Evolutionary conservation across 2,329 filamentous ascomycete genomes (phyloP).

Genomic region (Helicocarpus griseus): DNA sequence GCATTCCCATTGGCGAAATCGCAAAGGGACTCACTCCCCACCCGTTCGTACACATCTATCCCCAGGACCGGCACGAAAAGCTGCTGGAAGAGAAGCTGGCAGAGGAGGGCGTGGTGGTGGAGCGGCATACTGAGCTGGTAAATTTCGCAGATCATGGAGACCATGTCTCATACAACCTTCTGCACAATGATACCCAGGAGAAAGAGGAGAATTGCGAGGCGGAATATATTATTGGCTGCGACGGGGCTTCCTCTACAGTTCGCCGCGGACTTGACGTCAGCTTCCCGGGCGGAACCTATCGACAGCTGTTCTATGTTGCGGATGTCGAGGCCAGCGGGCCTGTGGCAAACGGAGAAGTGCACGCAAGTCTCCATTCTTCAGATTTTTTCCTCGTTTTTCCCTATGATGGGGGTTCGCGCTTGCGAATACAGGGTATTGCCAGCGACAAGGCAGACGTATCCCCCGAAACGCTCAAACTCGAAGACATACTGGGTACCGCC

Average conservation of each 20-base stretch:
- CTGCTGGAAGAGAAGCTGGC: conserved; percentile 21
- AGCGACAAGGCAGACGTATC: conserved; percentile 6
- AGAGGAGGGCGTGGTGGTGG: conserved; percentile 19
- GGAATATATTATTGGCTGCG: conserved; percentile 50
- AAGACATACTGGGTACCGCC: conserved; percentile 17
- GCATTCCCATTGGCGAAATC: conserved; percentile 17
- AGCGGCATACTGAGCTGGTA: conserved; percentile 19
- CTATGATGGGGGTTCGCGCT: conserved; percentile 16
- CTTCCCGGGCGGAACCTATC: conserved; percentile 36
- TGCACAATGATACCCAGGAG: neutral
- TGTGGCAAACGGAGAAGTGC: conserved; percentile 22
- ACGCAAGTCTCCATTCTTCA: conserved; percentile 24
- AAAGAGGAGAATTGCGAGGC: conserved; percentile 2
- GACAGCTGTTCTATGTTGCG: conserved; percentile 37
- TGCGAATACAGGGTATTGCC: conserved; percentile 20
- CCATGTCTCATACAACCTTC: conserved; percentile 10
- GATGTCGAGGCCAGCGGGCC: conserved; percentile 30
- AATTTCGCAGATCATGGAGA: conserved; percentile 17
- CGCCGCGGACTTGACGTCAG: conserved; percentile 32
- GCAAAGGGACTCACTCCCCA: conserved; percentile 22
- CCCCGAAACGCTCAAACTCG: conserved; percentile 17
- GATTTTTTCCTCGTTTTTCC: conserved; percentile 29
- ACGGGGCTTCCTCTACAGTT: conserved; percentile 60
- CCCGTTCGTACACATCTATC: conserved; percentile 19
- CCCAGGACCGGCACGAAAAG: conserved; percentile 23